Evolutionary conservation across 768 basidiomycete species (phyloP), one percentile per base, ranked within the genome.

Genomic region (Pluteus cervinus): DNA sequence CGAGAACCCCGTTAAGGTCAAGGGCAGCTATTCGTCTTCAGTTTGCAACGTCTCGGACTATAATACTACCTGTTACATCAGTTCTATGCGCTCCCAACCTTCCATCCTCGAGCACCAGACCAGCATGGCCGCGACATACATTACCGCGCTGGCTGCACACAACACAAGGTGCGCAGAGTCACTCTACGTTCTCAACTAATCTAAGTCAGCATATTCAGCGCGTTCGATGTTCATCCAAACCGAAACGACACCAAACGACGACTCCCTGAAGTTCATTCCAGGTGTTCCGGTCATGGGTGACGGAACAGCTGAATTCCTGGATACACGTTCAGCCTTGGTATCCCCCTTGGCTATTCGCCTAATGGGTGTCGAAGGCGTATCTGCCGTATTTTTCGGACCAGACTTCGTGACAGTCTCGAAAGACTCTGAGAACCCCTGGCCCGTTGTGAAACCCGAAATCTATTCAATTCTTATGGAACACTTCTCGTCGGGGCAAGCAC

Each of bases 181-280:
- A 23, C 18, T 40, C 16, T 14, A 33, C 18, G 8, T 36, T 7
- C 14, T 24, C 17, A 20, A 17, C 29, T 41, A n/a, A n/a, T 24
- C 38, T 32, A 44, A 37, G 15, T 11, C 7, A 24, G 17, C 24
- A 29, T 15, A 17, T 24, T 38, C 42, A 89, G 86, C 63, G 23
- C 79, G 92, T 16, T 83, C 85, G 37, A 94, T 97, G 93, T 98
- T 98, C 67, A 96, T 98, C 40, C 96, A 99, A 63, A 98, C 94
- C 4, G 93, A 97, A 63, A 79, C 81, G 7, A 99, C 96, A 0
- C 96, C 96, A 0, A 99, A 99, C 57, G 88, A 90, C 22, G 91
- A 97, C 56, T 94, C 93, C 1, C 75, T 99, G 36, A 98, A 99
- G 60, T 99, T 99, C 63, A 91, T 99, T 41, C 96, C 94, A 1